phyloP scores from a whole-genome alignment of 345 rosid species.

The Corchorus capsularis region DNA sequence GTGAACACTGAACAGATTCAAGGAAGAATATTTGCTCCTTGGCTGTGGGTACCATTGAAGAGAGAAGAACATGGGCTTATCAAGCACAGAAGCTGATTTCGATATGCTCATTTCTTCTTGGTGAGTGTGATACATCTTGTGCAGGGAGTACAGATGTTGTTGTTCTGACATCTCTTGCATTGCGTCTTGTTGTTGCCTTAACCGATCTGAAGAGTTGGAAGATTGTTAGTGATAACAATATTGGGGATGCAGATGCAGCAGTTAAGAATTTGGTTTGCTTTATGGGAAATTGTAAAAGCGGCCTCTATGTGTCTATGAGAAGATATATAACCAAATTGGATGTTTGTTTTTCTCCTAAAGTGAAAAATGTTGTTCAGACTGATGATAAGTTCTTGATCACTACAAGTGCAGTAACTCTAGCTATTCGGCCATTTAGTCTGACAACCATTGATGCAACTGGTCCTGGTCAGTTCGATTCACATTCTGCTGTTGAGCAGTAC shows the following conservation, averaged over 20 bases:
- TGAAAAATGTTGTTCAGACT: constrained; percentile 35
- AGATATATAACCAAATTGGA: constrained; percentile 57
- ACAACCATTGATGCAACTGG: constrained; percentile 34
- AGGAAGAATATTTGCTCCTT: constrained; percentile 65
- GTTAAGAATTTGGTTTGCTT: constrained; percentile 58
- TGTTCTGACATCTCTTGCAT: constrained; percentile 56
- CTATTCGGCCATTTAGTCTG: constrained; percentile 76
- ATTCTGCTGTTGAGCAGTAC: constrained; percentile 55
- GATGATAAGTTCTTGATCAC: constrained; percentile 79
- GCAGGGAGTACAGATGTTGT: constrained; percentile 42
- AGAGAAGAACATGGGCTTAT: constrained; percentile 68
- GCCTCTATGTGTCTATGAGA: constrained; percentile 65
- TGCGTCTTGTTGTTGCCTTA: constrained; percentile 67
- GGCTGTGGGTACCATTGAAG: constrained; percentile 56
- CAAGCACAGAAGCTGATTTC: constrained; percentile 68
- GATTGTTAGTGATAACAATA: constrained; percentile 37
- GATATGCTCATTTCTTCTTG: constrained; percentile 67
- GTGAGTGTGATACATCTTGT: constrained; percentile 46
- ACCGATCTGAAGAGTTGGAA: constrained; percentile 84
- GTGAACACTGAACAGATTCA: constrained; percentile 51
- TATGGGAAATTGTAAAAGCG: constrained; percentile 70
- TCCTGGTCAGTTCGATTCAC: constrained; percentile 27
- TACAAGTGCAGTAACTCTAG: constrained; percentile 78
- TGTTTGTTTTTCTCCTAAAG: constrained; percentile 27
- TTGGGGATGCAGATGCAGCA: constrained; percentile 53